Percentiles rank a stretch among this genome's conserved stretches.
Evolutionary conservation across 2,329 filamentous ascomycete genomes (phyloP).

Genomic region (Aspergillus latus): DNA sequence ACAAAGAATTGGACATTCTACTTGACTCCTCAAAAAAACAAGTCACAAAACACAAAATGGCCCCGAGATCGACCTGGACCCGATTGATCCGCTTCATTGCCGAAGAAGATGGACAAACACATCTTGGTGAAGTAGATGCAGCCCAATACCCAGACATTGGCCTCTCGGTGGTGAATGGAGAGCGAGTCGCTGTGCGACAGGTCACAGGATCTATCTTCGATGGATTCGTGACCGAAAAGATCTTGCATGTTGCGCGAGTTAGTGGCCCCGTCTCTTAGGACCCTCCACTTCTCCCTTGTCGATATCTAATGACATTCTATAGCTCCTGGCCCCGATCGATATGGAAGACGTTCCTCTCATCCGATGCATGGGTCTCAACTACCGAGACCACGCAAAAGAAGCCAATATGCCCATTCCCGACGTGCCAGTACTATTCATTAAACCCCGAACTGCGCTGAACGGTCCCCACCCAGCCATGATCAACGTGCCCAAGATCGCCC

Average conservation of each 20-base stretch:
- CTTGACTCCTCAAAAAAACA: too few relatives aligned
- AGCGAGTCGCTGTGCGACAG: not conserved
- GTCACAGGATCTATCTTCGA: not conserved
- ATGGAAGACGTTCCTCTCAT: slow-evolving; percentile 24
- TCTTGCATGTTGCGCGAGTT: not conserved
- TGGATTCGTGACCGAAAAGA: not conserved
- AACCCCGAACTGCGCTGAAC: slow-evolving; percentile 31
- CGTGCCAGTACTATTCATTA: slow-evolving; percentile 41
- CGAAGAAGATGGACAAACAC: not conserved
- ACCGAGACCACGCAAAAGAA: slow-evolving; percentile 44
- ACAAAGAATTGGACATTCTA: too few relatives aligned
- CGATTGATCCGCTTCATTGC: not conserved
- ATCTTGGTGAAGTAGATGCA: slow-evolving; percentile 6
- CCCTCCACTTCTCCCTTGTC: not conserved
- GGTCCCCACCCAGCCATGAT: slow-evolving; percentile 29
- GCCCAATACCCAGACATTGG: not conserved
- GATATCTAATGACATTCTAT: not conserved
- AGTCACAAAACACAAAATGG: not conserved
- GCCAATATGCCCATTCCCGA: slow-evolving; percentile 38
- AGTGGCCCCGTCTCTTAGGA: not conserved
- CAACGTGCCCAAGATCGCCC: slow-evolving; percentile 32
- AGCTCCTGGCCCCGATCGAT: not conserved
- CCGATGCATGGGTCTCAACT: slow-evolving; percentile 51
- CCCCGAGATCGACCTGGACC: not conserved
- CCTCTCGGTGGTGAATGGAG: not conserved